Percentiles rank a stretch among this genome's conserved stretches.
These are phyloP conservation scores for Backusella luteola DNA, from an alignment of 192 early-diverging fungal genomes.

Conservation along the genomic window DNA sequence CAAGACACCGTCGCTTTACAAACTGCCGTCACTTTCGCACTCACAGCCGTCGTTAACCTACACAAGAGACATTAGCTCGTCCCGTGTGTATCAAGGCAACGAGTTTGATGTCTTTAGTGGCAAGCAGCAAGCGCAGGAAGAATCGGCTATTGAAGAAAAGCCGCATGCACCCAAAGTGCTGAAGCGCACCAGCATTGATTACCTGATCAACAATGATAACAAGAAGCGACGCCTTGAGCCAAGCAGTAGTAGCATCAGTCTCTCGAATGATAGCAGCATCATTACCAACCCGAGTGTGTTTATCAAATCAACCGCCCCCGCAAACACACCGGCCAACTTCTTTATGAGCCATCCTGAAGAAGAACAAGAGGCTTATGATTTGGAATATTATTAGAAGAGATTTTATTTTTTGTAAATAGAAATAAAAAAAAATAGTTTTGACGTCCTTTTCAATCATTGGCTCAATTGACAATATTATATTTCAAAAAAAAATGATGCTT, in stretches of 20 bases:
- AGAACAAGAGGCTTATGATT: neutral
- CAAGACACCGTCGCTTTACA: neutral
- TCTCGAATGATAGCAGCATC: neutral
- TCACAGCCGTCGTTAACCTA: neutral
- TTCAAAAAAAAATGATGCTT: neutral
- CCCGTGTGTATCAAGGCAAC: neutral
- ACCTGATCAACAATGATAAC: neutral
- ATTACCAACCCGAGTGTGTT: neutral
- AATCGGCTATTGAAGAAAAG: neutral
- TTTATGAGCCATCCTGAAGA: neutral
- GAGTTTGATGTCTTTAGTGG: conserved; percentile 3
- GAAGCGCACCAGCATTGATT: neutral
- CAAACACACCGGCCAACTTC: neutral
- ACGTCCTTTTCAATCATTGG: neutral
- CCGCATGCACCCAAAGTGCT: neutral
- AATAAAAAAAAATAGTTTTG: neutral
- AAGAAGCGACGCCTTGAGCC: neutral
- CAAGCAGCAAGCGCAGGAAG: neutral
- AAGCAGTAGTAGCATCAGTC: neutral
- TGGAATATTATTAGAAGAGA: neutral
- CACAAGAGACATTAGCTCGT: neutral
- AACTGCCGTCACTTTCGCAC: neutral
- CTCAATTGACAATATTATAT: neutral
- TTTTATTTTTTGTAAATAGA: neutral
- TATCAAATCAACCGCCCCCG: neutral